phyloP scores from a whole-genome alignment of 257 asterid genomes.

The Penstemon barbatus region DNA sequence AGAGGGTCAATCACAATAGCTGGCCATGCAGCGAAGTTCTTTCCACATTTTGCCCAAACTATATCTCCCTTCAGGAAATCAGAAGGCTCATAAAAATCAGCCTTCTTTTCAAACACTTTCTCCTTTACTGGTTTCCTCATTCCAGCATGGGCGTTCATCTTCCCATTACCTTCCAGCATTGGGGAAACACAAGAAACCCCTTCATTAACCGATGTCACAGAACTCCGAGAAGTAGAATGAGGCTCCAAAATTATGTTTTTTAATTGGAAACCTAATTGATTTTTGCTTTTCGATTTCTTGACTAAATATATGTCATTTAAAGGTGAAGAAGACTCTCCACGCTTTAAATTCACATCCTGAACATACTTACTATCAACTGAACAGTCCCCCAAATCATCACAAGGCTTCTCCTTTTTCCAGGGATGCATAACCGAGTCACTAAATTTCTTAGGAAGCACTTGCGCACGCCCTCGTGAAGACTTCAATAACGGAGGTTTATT shows the following conservation, averaged over 20 bases:
- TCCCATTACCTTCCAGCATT: slow-evolving; percentile 41
- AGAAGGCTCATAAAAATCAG: slow-evolving; percentile 53
- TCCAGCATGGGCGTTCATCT: slow-evolving; percentile 28
- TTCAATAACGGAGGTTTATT: slow-evolving; percentile 59
- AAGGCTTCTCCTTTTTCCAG: slow-evolving; percentile 62
- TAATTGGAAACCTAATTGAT: slow-evolving; percentile 33
- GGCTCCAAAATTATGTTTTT: slow-evolving; percentile 39
- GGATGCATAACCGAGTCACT: slow-evolving; percentile 63
- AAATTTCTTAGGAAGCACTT: slow-evolving; percentile 57
- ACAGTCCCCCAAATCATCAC: slow-evolving; percentile 29
- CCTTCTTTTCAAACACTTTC: slow-evolving; percentile 45
- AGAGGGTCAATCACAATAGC: slow-evolving; percentile 83
- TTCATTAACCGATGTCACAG: slow-evolving; percentile 53
- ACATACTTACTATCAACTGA: slow-evolving; percentile 29
- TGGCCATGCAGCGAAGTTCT: slow-evolving; percentile 92
- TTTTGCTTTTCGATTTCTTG: slow-evolving; percentile 42
- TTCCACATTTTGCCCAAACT: slow-evolving; percentile 97
- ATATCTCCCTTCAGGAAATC: slow-evolving; percentile 71
- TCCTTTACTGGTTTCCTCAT: slow-evolving; percentile 35
- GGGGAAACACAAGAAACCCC: slow-evolving; percentile 45
- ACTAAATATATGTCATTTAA: slow-evolving; percentile 35
- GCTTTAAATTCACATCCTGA: slow-evolving; percentile 43
- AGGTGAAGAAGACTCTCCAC: slow-evolving; percentile 34
- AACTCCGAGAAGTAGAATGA: slow-evolving; percentile 49
- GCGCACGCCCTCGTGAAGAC: slow-evolving; percentile 80